Evolutionary conservation across 345 rosid genomes (phyloP), one percentile per base, ranked within the genome.

Genomic region (Melaleuca alternifolia): DNA sequence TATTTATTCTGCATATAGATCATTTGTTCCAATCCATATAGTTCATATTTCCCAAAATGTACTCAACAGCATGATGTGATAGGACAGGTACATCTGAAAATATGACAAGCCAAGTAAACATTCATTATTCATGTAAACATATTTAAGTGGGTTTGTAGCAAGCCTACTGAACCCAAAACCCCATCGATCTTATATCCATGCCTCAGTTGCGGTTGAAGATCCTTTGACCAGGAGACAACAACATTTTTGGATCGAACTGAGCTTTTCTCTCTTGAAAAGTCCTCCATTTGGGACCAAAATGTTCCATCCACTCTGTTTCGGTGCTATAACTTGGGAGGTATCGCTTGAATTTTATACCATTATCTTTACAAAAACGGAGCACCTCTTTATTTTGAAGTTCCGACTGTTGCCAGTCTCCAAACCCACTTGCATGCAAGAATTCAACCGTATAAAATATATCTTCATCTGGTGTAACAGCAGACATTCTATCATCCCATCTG

Each of bases 401-500:
- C 18, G 57, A 54, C 13, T 14, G 20, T 79, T 87, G 77, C 87
- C 84, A 87, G 52, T 87, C 59, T 28, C 51, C 85, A 51, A 84
- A 85, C 59, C 87, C 85, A 41, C 84, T 85, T 2, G 85, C 28
- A 10, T 87, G 89, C 77, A 87, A 61, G 76, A 87, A 84, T 11
- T 44, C 89, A 10, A 85, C 87, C 14, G 87, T 1, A 71, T 87
- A 87, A 50, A 87, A 87, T 14, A 87, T 53, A 30, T 87, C 87
- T 33, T 87, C 89, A 15, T 87, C 82, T 7, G 87, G 84, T 81
- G 37, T 85, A 9, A 61, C 86, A 2, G 85, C 89, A 41, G 85
- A 87, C 84, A 61, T 87, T 37, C 61, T 82, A n/a, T 54, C 59
- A 37, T 87, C 82, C 89, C 89, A 87, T 33, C 89, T 87, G 86